These are phyloP conservation scores for Myotisia sp. DNA, from an alignment of 2,329 filamentous ascomycete species.

Conservation along the genomic window DNA sequence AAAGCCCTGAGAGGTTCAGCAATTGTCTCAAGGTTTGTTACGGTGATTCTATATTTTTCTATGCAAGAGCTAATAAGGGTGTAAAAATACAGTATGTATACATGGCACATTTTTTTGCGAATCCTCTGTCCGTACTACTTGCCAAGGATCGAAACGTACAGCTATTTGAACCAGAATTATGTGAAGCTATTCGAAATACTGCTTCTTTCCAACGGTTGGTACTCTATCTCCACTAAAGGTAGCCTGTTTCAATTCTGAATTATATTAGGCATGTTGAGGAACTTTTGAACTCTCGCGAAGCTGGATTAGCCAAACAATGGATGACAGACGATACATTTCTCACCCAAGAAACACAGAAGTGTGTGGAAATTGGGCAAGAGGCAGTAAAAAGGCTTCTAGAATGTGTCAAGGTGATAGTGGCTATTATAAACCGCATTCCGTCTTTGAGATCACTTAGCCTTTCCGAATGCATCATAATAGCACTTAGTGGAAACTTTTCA, in stretches of 20 bases:
- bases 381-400: conserved; percentile 26
- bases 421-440: conserved; percentile 19
- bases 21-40: conserved; percentile 36
- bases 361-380: conserved; percentile 28
- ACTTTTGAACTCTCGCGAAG: conserved; percentile 25
- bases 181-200: conserved; percentile 42
- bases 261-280: conserved; percentile 26
- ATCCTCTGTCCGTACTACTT: conserved; percentile 41
- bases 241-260: no score
- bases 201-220: conserved; percentile 43
- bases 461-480: conserved; percentile 27
- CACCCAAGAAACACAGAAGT: conserved; percentile 26
- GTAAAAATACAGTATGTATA: conserved; percentile 38
- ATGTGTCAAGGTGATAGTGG: conserved; percentile 18
- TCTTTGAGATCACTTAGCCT: conserved; percentile 19
- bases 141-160: conserved; percentile 15
- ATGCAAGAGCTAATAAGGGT: background rate
- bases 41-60: background rate
- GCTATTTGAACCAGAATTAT: conserved; percentile 28
- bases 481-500: conserved; percentile 39
- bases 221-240: no score
- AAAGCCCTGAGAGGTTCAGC: conserved; percentile 42
- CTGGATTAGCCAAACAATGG: conserved; percentile 28
- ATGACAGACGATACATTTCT: conserved; percentile 39
- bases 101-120: conserved; percentile 52